Percentiles rank a stretch among this genome's conserved stretches.
phyloP scores from a whole-genome alignment of 2,329 filamentous ascomycete species.

The Phaeosphaeriaceae sp. region DNA sequence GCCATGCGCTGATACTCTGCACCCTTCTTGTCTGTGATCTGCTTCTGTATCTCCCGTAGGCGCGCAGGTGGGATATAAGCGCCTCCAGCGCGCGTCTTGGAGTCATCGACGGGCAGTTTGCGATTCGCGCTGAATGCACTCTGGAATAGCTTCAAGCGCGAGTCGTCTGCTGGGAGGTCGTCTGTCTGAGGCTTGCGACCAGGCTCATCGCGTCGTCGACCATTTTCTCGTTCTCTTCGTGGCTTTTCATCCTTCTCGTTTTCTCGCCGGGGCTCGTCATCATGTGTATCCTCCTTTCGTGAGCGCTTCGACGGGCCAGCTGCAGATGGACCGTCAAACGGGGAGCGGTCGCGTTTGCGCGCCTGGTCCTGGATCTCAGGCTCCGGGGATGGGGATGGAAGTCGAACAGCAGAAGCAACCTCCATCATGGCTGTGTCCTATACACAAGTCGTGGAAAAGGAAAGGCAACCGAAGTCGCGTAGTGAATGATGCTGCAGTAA shows the following conservation, averaged over 20 bases:
- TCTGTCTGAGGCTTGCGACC: conserved; percentile 31
- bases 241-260: conserved; percentile 57
- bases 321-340: conserved; percentile 22
- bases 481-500: conserved; percentile 20
- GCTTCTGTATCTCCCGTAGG: conserved; percentile 88
- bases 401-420: conserved; percentile 59
- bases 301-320: conserved; percentile 46
- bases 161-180: conserved; percentile 40
- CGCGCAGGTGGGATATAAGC: conserved; percentile 95
- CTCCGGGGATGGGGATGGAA: conserved; percentile 62
- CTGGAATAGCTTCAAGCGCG: conserved; percentile 45
- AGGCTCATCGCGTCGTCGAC: conserved; percentile 50
- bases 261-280: conserved; percentile 51
- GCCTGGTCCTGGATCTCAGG: conserved; percentile 52
- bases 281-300: conserved; percentile 31
- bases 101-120: conserved; percentile 92
- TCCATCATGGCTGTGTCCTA: conserved; percentile 33
- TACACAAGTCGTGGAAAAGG: not conserved
- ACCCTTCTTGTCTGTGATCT: conserved; percentile 94
- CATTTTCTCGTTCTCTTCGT: conserved; percentile 77
- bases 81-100: conserved; percentile 88
- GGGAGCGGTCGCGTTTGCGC: conserved; percentile 63
- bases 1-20: conserved; percentile 99
- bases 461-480: conserved; percentile 6
- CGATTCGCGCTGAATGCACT: conserved; percentile 54